Evolutionary conservation across 257 asterid species (phyloP).

Genomic region (Gentiana macrophylla): DNA sequence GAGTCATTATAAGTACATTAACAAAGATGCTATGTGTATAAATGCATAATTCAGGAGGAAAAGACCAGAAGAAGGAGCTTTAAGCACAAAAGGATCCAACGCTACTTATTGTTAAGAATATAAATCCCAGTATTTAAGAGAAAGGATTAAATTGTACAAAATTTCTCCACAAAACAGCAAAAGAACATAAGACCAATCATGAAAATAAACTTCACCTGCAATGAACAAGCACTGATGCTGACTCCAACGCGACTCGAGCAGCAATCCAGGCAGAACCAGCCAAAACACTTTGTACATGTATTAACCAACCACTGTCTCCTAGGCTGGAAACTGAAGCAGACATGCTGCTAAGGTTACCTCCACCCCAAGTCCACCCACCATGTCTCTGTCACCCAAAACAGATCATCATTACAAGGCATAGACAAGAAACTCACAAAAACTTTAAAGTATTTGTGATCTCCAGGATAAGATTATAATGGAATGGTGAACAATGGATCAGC

Average conservation of each 20-base stretch:
- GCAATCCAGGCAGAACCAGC: slow-evolving; percentile 99
- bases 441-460: background rate
- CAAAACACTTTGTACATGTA: slow-evolving; percentile 88
- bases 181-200: background rate
- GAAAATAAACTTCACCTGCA: slow-evolving; percentile 59
- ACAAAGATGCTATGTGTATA: too few relatives aligned
- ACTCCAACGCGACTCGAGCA: slow-evolving; percentile 93
- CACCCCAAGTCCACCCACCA: slow-evolving; percentile 99
- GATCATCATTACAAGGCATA: slow-evolving; percentile 11
- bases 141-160: too few relatives aligned
- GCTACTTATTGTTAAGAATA: too few relatives aligned
- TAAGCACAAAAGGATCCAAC: too few relatives aligned
- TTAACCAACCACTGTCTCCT: slow-evolving; percentile 98
- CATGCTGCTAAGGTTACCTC: slow-evolving; percentile 99
- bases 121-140: too few relatives aligned
- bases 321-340: slow-evolving; percentile 96
- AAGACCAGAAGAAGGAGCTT: too few relatives aligned
- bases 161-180: too few relatives aligned
- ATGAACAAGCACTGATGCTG: slow-evolving; percentile 96
- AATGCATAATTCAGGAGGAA: too few relatives aligned
- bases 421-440: slow-evolving; percentile 1
- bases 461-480: background rate
- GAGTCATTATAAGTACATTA: too few relatives aligned
- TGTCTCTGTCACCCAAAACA: slow-evolving; percentile 49
- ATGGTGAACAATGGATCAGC: background rate